Evolutionary conservation across 139 green algal genomes (phyloP), one percentile per base, ranked within the genome.

Genomic region (Chlamydomonas sphaeroides): DNA sequence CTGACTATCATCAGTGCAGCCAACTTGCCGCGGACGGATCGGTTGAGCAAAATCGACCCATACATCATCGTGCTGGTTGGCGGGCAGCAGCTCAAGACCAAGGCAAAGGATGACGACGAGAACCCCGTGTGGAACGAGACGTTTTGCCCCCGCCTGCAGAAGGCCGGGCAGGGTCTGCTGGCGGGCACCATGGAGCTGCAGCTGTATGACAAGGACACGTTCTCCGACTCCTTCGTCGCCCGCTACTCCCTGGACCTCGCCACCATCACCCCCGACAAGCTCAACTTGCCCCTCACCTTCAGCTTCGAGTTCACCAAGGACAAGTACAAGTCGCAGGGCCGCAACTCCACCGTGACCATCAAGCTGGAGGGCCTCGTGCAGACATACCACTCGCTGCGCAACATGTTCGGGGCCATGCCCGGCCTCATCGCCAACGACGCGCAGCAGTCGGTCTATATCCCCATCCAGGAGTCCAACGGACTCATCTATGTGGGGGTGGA

Each of bases 31-130:
- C 66, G 67, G 30, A 80, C 80, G 25, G 62, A 82, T 32, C 30
- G 59, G 25, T 38, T 86, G 1, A 66, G 56, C 32, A 78, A 80
- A 28, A 86, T 80, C 8, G 80, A 86, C 51, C 68, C 80, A 18
- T 86, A 80, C 65, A 38, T 86, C 15, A 59, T 78, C 25, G 57
- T 86, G 5, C 28, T 25, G 23, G 45, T 86, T 1, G 65, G 65
- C 53, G 69, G 69, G 0, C 80, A 86, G 38, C 35, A 79, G 32
- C 67, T 80, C 35, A 80, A 86, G 61, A 86, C 80, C 5, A 17
- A 39, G 3, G 65, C 68, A 8, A 86, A 80, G 59, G 80, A 86
- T 33, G 42, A 86, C 69, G 74, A 85, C 32, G 79, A 78, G 28
- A 68, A 76, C 28, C 78, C 78, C 28, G 65, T 68, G 4, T 84